Conservation (phyloP, 2,329 filamentous ascomycete species). For the Gliomastix tumulicola region DNA sequence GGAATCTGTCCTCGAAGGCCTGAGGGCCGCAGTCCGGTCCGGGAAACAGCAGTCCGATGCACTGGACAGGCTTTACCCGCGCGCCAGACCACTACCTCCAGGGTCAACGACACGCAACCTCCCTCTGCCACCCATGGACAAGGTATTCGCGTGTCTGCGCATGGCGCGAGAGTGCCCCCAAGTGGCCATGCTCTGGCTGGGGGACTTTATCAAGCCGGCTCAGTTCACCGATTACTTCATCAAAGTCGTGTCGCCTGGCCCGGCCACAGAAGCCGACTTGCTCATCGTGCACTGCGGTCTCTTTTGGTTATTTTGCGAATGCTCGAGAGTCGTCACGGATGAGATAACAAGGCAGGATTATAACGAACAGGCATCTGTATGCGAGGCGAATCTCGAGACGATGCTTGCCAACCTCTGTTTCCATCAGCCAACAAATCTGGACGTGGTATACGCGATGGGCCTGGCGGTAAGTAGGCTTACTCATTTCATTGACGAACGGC, state of each 20-base stretch:
- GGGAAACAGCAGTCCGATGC: conserved; percentile 7
- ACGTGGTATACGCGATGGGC: conserved; percentile 9
- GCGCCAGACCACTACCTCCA: conserved; percentile 2
- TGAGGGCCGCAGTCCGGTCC: conserved; percentile 6
- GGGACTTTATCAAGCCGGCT: conserved; percentile 6
- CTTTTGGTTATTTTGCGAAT: conserved; percentile 13
- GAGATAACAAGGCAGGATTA: conserved; percentile 6
- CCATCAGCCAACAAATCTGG: conserved; percentile 8
- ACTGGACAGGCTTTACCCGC: conserved; percentile 4
- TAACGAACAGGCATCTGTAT: conserved; percentile 7
- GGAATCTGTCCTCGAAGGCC: conserved; percentile 7
- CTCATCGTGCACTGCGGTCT: conserved; percentile 12
- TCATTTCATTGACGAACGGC: too few species aligned
- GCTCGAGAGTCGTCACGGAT: conserved; percentile 5
- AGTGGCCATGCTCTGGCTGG: conserved; percentile 7
- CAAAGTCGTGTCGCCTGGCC: conserved; percentile 11
- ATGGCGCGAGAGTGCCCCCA: conserved; percentile 5
- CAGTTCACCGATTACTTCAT: conserved; percentile 12
- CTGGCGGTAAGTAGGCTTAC: conserved; percentile 9
- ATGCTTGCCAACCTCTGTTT: conserved; percentile 11
- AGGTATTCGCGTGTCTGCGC: conserved; percentile 6
- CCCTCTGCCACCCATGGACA: conserved; percentile 8
- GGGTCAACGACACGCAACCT: conserved; percentile 5
- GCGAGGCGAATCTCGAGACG: conserved; percentile 12
- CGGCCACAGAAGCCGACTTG: conserved; percentile 8